A percentile compares a stretch with the other conserved stretches of the same genome.
phyloP scores from a whole-genome alignment of 2,329 filamentous ascomycete species.

The Colletotrichum godetiae region DNA sequence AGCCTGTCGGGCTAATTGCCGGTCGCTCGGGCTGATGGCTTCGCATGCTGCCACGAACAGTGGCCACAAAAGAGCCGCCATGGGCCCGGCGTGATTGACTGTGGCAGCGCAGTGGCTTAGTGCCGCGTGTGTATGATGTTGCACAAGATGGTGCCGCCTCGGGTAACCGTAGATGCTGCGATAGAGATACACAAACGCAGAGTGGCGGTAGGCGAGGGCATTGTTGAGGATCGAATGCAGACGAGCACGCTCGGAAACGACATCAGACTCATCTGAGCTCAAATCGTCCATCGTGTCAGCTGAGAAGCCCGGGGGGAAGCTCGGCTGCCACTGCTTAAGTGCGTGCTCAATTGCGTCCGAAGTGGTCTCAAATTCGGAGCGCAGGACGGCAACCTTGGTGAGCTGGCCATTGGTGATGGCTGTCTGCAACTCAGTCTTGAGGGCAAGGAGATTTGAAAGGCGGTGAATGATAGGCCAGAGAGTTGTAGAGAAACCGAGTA shows the following conservation, averaged over 20 bases:
- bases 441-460: constrained; percentile 64
- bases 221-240: constrained; percentile 68
- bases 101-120: constrained; percentile 66
- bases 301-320: constrained; percentile 54
- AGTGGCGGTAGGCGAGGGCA: constrained; percentile 70
- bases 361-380: constrained; percentile 61
- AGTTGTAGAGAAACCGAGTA: constrained; percentile 71
- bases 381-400: constrained; percentile 59
- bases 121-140: constrained; percentile 62
- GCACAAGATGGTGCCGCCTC: constrained; percentile 61
- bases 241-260: constrained; percentile 50
- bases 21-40: constrained; percentile 60
- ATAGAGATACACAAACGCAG: constrained; percentile 68
- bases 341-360: constrained; percentile 66
- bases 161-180: constrained; percentile 62
- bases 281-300: constrained; percentile 38
- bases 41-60: constrained; percentile 73
- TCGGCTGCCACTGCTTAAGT: constrained; percentile 66
- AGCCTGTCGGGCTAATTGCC: constrained; percentile 60
- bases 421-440: constrained; percentile 63
- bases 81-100: constrained; percentile 66
- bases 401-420: constrained; percentile 54
- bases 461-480: constrained; percentile 73
- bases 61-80: constrained; percentile 73
- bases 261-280: constrained; percentile 40